Conservation (phyloP, 192 early-diverging fungal species). For the Linnemannia elongata region DNA sequence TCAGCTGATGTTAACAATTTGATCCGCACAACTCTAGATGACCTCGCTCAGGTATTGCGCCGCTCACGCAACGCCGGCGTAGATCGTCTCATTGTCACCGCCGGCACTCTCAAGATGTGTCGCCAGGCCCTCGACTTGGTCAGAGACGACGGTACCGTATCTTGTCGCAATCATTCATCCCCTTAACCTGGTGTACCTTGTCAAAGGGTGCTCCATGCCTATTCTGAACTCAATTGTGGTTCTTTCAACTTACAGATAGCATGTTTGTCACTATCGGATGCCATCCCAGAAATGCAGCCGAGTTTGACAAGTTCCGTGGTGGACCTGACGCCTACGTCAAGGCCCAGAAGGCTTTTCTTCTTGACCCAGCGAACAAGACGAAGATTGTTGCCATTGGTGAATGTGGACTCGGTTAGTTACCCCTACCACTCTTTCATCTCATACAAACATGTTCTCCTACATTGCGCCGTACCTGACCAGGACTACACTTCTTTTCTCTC, state of each 20-base stretch:
- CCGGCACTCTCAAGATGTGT: slow-evolving; percentile 70
- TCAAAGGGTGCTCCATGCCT: slow-evolving; percentile 15
- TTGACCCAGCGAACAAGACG: slow-evolving; percentile 51
- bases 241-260: slow-evolving; percentile 18
- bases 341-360: slow-evolving; percentile 58
- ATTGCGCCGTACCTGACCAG: too few species aligned
- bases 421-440: neutral
- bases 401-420: slow-evolving; percentile 77
- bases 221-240: neutral
- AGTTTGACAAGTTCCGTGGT: slow-evolving; percentile 69
- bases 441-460: neutral
- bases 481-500: too few species aligned
- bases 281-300: slow-evolving; percentile 84
- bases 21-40: slow-evolving; percentile 60
- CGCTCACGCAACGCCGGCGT: slow-evolving; percentile 76
- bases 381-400: slow-evolving; percentile 93
- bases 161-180: neutral
- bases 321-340: slow-evolving; percentile 76
- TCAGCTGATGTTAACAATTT: neutral
- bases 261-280: slow-evolving; percentile 85
- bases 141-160: slow-evolving; percentile 58
- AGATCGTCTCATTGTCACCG: slow-evolving; percentile 84
- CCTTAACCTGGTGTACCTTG: neutral
- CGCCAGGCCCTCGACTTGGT: slow-evolving; percentile 70
- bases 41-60: slow-evolving; percentile 71